Evolutionary conservation across 306 rosid species (phyloP).

Genomic region (Sophora flavescens): DNA sequence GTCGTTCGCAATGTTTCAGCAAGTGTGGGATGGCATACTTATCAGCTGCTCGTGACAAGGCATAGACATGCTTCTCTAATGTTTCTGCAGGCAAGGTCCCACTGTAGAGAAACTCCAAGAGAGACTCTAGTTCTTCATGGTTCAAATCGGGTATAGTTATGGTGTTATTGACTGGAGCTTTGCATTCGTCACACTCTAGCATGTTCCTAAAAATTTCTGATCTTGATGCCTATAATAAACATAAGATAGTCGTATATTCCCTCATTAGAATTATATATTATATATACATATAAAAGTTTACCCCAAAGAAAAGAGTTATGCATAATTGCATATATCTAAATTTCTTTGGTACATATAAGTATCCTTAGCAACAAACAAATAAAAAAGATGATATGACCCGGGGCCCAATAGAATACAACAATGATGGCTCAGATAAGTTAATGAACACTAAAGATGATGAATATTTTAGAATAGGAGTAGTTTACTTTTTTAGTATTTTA

Average conservation of each 20-base stretch:
- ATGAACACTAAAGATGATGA: too few species aligned
- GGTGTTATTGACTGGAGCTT: slow-evolving; percentile 57
- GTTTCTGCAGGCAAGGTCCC: slow-evolving; percentile 61
- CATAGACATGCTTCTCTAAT: slow-evolving; percentile 65
- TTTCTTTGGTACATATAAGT: neutral
- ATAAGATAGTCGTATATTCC: neutral
- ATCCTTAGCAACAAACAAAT: too few species aligned
- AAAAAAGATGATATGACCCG: too few species aligned
- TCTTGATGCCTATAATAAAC: slow-evolving; percentile 63
- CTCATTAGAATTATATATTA: neutral
- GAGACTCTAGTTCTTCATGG: slow-evolving; percentile 66
- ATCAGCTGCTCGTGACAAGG: slow-evolving; percentile 76
- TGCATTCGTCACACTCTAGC: slow-evolving; percentile 76
- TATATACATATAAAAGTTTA: too few species aligned
- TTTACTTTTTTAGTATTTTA: too few species aligned
- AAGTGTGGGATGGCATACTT: slow-evolving; percentile 75
- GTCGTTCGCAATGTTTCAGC: slow-evolving; percentile 65
- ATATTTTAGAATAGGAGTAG: too few species aligned
- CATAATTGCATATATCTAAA: too few species aligned
- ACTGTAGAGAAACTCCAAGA: slow-evolving; percentile 74
- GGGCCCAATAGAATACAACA: too few species aligned
- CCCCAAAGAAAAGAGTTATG: too few species aligned
- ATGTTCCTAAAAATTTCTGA: slow-evolving; percentile 82
- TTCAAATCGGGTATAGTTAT: slow-evolving; percentile 66
- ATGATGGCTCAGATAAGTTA: too few species aligned